Conservation (phyloP, 129 eudicot species). For the Flaveria ramosissima region DNA sequence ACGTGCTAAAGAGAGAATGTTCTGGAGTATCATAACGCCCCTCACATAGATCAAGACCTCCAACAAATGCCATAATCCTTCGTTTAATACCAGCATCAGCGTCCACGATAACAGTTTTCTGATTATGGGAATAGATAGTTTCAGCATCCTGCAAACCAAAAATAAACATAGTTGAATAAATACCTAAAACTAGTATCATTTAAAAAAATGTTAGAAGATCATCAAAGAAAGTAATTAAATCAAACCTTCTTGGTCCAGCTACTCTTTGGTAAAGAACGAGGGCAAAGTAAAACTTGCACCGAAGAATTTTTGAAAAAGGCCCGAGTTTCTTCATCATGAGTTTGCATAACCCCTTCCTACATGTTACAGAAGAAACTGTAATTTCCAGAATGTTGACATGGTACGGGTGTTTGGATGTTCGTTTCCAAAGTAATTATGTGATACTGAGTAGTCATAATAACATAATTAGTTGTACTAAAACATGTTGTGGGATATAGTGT, state of each 20-base stretch:
- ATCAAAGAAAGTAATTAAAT: not conserved
- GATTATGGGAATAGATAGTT: conserved; percentile 68
- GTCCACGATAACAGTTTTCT: conserved; percentile 72
- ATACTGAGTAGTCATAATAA: too few relatives aligned
- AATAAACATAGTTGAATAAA: not conserved
- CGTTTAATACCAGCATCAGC: conserved; percentile 59
- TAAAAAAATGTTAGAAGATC: not conserved
- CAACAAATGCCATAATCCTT: conserved; percentile 67
- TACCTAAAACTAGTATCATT: not conserved
- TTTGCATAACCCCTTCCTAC: conserved; percentile 63
- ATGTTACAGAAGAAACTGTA: not conserved
- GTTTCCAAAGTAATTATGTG: too few relatives aligned
- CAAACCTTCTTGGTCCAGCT: conserved; percentile 68
- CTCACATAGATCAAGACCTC: conserved; percentile 65
- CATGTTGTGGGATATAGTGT: too few relatives aligned
- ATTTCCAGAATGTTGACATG: not conserved
- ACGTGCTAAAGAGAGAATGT: conserved; percentile 56
- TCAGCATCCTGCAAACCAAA: conserved; percentile 51
- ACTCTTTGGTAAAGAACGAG: conserved; percentile 55
- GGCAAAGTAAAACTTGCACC: conserved; percentile 62
- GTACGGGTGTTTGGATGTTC: too few relatives aligned
- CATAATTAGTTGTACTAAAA: too few relatives aligned
- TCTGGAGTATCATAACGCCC: conserved; percentile 74
- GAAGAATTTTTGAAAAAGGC: conserved; percentile 71
- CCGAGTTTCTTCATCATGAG: conserved; percentile 69